Base-by-base conservation (phyloP, 257 asterid species). In the Buddleja alternifolia region DNA sequence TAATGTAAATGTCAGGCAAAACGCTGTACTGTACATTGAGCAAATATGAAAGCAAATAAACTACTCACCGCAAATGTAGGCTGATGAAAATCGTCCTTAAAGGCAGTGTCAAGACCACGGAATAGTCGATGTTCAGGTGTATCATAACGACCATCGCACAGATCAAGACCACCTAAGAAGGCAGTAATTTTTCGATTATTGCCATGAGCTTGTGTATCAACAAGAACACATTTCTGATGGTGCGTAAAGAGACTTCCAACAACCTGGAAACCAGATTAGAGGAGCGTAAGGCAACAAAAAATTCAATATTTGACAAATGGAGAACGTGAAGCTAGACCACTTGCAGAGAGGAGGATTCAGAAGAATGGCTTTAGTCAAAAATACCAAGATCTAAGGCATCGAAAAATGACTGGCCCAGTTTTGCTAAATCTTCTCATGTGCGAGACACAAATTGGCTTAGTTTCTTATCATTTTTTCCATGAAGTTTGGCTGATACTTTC, bases 121-220 rank as follows among this genome's bases (percentile, higher is more conserved):
- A 82, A 88, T 42, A 93, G 63, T 42, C 96, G 89, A 75, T 93
- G 98, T 51, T 88, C 83, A 8, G 98, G 97, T 34, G 96, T 90
- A 78, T 93, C 98, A 66, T 93, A 93, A 57, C 98, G 97, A 65
- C 98, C 98, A 75, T 93, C 98, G 58, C 98, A 93, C 66, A 93
- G 85, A 87, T 93, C 98, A 56, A 93, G 68, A 60, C 98, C 98
- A 16, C 98, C 98, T 42, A 90, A 29, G 65, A 93, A 90, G 47
- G 98, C 95, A 60, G 97, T 93, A 47, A 93, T 69, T 81, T 80
- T 90, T 36, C 98, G 85, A 62, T 84, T 84, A 75, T 88, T 93
- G 16, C 96, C 97, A 66, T 63, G 11, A 24, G 95, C 98, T 75
- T 93, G 97, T 19, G 95, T 77, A 77, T 93, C 98, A 67, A 88